Evolutionary conservation across 1,284 basidiomycete species (phyloP), one percentile per base, ranked within the genome.

Genomic region (Trichosporon asahii): DNA sequence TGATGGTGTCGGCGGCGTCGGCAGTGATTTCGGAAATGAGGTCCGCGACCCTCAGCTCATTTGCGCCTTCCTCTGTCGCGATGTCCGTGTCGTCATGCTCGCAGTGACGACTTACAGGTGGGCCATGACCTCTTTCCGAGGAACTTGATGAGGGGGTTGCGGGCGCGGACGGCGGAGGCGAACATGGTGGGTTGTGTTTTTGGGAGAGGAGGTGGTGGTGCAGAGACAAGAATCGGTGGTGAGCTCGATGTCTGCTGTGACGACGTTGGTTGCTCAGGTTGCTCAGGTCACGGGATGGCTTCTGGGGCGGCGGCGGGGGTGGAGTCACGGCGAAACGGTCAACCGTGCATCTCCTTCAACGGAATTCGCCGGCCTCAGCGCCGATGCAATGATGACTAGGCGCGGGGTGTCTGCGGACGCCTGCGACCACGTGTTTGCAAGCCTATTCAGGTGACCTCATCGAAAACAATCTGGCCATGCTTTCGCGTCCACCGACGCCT

Each of bases 111-210:
- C 88, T 77, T 73, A 91, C 89, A 44, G 84, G 70, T 76, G 66
- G 63, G 86, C 82, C 29, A 89, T 86, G 84, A 80, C 29, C 91
- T 87, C 84, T 88, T 91, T 66, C 92, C 92, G 21, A 93, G 67
- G 81, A 94, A 94, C 77, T 87, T 88, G 72, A 94, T 94, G 80
- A 93, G 88, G 31, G 92, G 92, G 72, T 80, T 86, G 78, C 60
- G 79, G 46, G 74, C 70, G 57, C 76, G 74, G 53, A 79, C 35
- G 37, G 72, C 40, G 21, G 78, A 73, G 37, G 75, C 68, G 68
- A 74, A 71, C 80, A 82, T 80, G 33, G 65, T 77, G 70, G 11
- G 9, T n/a, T n/a, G n/a, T 7, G 25, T 44, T 63, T 35, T 31
- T 66, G 31, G 37, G 40, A 9, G n/a, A n/a, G n/a, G n/a, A n/a